These are phyloP conservation scores for Knufia petricola DNA, from an alignment of 2,329 filamentous ascomycete species.

Conservation along the genomic window DNA sequence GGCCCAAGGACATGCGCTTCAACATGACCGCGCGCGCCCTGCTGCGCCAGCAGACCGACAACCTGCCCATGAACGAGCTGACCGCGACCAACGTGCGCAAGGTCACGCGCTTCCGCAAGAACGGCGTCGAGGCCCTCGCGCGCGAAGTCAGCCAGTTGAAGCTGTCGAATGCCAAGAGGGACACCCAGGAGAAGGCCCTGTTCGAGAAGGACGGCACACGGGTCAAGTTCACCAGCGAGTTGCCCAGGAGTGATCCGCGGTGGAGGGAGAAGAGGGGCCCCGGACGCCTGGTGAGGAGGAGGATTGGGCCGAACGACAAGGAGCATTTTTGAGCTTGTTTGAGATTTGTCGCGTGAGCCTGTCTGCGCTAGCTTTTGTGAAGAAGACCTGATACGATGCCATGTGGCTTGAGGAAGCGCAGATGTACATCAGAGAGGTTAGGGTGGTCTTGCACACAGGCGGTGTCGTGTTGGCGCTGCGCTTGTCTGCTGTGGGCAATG, in stretches of 20 bases:
- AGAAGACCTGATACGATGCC: too few species aligned
- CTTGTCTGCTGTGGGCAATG: too few species aligned
- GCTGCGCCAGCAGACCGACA: constrained; percentile 47
- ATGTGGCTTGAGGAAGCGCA: too few species aligned
- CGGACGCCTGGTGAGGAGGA: constrained; percentile 17
- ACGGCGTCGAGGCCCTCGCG: constrained; percentile 60
- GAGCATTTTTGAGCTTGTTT: not conserved
- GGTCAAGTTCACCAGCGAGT: constrained; percentile 22
- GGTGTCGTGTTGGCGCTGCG: too few species aligned
- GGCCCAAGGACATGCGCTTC: constrained; percentile 86
- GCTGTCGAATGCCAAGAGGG: constrained; percentile 40
- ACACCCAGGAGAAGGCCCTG: constrained; percentile 26
- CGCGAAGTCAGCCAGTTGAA: constrained; percentile 47
- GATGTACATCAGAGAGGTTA: too few species aligned
- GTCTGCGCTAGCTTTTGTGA: too few species aligned
- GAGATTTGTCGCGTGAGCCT: too few species aligned
- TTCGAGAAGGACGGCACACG: constrained; percentile 20
- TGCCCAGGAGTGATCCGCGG: constrained; percentile 19
- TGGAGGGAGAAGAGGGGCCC: constrained; percentile 21
- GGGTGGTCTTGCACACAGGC: too few species aligned
- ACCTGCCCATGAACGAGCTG: constrained; percentile 55
- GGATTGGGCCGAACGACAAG: constrained; percentile 16
- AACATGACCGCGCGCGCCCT: constrained; percentile 83
- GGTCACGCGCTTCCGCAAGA: constrained; percentile 63
- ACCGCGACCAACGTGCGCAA: constrained; percentile 73